Evolutionary conservation across 2,329 filamentous ascomycete species (phyloP).

Genomic region (Exserohilum rostratum): DNA sequence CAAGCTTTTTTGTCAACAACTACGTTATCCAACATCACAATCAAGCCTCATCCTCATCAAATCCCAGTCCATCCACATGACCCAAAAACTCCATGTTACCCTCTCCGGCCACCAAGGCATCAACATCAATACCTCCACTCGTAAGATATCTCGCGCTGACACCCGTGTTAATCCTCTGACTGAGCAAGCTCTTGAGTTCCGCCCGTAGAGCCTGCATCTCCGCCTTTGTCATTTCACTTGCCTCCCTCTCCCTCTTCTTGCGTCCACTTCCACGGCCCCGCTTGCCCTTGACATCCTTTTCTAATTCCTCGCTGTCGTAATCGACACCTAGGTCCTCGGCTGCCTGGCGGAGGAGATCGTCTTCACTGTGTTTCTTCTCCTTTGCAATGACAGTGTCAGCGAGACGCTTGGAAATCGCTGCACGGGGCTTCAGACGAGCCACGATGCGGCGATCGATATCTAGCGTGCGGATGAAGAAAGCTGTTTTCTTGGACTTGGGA

Average conservation of each 20-base stretch:
- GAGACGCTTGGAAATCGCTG: constrained; percentile 83
- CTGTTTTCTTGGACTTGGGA: constrained; percentile 57
- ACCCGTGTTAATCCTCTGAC: constrained; percentile 79
- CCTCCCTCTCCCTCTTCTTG: constrained; percentile 76
- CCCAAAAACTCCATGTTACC: constrained; percentile 72
- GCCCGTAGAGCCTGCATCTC: constrained; percentile 74
- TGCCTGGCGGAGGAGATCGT: constrained; percentile 81
- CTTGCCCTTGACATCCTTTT: constrained; percentile 62
- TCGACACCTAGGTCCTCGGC: constrained; percentile 94
- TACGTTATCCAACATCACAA: too few relatives aligned
- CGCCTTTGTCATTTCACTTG: constrained; percentile 69
- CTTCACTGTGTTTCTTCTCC: constrained; percentile 82
- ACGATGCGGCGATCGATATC: constrained; percentile 84
- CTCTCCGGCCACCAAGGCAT: constrained; percentile 66
- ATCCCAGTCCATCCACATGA: constrained; percentile 55
- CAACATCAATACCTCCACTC: constrained; percentile 81
- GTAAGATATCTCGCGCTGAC: constrained; percentile 88
- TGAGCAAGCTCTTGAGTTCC: constrained; percentile 73
- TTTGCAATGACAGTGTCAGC: constrained; percentile 84
- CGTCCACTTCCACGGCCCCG: constrained; percentile 70
- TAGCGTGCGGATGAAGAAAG: constrained; percentile 77
- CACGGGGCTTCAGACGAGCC: constrained; percentile 74
- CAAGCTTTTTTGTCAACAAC: too few relatives aligned
- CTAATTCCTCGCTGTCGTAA: constrained; percentile 88
- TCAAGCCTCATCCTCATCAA: constrained; percentile 34